Conservation (phyloP, 306 rosid species). For the Pachyrhizus erosus region DNA sequence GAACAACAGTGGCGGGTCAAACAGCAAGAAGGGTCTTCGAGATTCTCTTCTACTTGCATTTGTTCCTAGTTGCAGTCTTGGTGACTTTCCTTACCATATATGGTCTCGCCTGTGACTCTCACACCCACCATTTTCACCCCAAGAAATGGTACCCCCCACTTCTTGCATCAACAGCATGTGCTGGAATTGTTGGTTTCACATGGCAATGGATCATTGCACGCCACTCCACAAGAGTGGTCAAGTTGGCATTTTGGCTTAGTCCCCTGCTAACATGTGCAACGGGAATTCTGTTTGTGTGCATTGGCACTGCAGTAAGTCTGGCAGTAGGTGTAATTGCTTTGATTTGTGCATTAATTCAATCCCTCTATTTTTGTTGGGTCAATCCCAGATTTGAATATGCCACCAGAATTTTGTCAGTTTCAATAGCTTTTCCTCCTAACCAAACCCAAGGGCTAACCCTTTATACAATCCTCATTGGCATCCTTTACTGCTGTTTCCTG, state of each 20-base stretch:
- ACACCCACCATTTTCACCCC: constrained; percentile 64
- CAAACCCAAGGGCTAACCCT: constrained; percentile 42
- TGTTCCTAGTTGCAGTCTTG: constrained; percentile 49
- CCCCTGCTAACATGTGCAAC: constrained; percentile 62
- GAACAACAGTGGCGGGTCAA: constrained; percentile 44
- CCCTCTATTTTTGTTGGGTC: constrained; percentile 78
- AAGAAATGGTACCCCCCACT: constrained; percentile 67
- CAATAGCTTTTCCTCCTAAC: constrained; percentile 54
- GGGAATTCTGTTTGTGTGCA: constrained; percentile 52
- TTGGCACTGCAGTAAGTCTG: constrained; percentile 52
- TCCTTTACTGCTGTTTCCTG: constrained; percentile 60
- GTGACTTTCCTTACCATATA: constrained; percentile 48
- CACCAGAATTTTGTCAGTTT: constrained; percentile 50
- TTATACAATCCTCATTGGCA: constrained; percentile 40
- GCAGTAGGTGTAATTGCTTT: constrained; percentile 55
- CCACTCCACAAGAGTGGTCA: constrained; percentile 60
- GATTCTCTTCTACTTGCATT: constrained; percentile 57
- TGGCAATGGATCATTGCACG: constrained; percentile 62
- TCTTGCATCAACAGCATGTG: constrained; percentile 52
- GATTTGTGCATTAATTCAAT: constrained; percentile 54
- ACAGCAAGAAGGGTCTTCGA: constrained; percentile 41
- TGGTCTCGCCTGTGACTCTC: constrained; percentile 50
- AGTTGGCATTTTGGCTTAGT: constrained; percentile 62
- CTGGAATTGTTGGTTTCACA: constrained; percentile 59
- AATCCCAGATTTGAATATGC: constrained; percentile 60